Base-by-base conservation (phyloP, 1,284 basidiomycete genomes). In the Ganoderma multipileum region DNA sequence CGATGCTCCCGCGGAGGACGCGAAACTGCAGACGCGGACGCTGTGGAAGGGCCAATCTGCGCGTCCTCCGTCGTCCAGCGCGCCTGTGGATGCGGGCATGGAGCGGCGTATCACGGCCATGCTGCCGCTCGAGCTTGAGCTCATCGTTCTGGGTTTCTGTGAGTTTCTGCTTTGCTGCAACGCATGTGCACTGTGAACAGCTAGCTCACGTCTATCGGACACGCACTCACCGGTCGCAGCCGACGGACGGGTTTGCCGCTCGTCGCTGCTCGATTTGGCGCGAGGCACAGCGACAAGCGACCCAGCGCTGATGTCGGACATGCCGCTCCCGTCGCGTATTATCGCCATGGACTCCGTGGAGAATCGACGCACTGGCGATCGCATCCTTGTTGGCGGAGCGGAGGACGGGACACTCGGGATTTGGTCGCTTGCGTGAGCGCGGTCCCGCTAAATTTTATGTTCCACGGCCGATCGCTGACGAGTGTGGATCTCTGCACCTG, bases 351-450 rank as follows among this genome's bases (percentile, higher is more conserved):
- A 89, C 74, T 71, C 85, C 26, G 83, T 89, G 7, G 83, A 84
- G 61, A 88, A 91, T 70, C 79, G 82, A 20, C 78, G 86, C 44
- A 91, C 87, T 0, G 84, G 84, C 33, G 87, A 92, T 67, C 83
- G 79, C 20, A 84, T 88, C 38, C 79, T 95, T 20, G 79, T 93
- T 20, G 92, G 91, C 16, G 93, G 94, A 7, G 86, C 85, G 0
- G 89, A 92, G 68, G 91, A 94, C 75, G 94, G 94, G 3, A 89
- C 89, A 0, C 84, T 95, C 30, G 87, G 86, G 0, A 82, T 93
- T 69, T 96, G 92, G 93, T 82, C 85, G 9, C 71, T 86, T 8
- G 84, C 83, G 93, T 64, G 52, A 64, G 50, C 33, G 52, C 28
- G 30, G 52, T 55, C 16, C 52, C 52, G 52, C 52, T 55, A 18